A percentile compares a stretch with the other conserved stretches of the same genome.
These are phyloP conservation scores for Citrus inodora DNA, from an alignment of 345 rosid genomes.

Conservation along the genomic window DNA sequence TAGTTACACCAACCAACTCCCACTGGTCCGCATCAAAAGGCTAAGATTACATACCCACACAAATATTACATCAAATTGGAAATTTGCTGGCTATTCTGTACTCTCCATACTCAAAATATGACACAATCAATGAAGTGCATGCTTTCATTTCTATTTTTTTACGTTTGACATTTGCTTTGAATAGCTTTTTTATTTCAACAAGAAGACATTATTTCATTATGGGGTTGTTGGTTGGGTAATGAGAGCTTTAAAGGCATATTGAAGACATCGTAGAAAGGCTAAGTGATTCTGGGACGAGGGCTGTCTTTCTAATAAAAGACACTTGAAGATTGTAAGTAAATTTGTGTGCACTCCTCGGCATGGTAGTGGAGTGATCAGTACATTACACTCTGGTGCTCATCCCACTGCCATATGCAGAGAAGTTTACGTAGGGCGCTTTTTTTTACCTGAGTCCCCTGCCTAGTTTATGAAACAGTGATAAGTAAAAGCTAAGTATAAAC, in stretches of 20 bases:
- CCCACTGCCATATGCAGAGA: background rate
- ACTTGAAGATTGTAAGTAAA: background rate
- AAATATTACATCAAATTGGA: background rate
- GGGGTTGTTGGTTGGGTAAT: background rate
- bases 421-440: background rate
- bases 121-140: background rate
- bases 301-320: background rate
- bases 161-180: background rate
- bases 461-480: background rate
- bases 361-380: background rate
- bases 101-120: background rate
- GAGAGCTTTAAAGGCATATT: background rate
- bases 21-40: background rate
- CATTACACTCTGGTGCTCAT: background rate
- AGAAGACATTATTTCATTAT: background rate
- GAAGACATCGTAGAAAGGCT: background rate
- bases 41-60: background rate
- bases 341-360: no score
- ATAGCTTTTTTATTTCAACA: background rate
- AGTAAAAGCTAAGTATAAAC: background rate
- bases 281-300: background rate
- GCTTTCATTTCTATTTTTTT: background rate
- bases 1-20: constrained; percentile 1
- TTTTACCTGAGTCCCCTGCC: background rate
- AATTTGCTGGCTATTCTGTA: background rate